Conservation (phyloP, 306 rosid species). For the Gleditsia sinensis region DNA sequence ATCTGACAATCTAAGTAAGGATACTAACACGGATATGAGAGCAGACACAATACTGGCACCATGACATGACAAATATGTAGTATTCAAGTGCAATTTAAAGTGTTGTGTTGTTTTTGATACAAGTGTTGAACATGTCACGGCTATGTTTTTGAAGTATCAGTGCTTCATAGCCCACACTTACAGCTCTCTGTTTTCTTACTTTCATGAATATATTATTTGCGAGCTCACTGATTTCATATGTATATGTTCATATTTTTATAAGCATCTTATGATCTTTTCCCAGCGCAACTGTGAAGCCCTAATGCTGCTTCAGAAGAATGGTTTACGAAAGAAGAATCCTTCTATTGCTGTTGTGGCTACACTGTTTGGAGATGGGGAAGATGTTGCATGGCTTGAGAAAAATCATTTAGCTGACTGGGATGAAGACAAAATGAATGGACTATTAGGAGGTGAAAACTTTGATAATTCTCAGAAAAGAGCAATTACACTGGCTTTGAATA, state of each 20-base stretch:
- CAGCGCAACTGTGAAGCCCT: slow-evolving; percentile 93
- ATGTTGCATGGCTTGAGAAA: slow-evolving; percentile 63
- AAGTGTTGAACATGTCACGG: too few species aligned
- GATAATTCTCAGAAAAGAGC: slow-evolving; percentile 66
- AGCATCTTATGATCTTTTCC: slow-evolving; percentile 30
- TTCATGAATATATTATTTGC: neutral
- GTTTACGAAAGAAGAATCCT: slow-evolving; percentile 74
- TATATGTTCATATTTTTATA: slow-evolving; percentile 16
- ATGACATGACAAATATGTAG: too few species aligned
- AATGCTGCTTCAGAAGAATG: slow-evolving; percentile 84
- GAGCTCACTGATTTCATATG: slow-evolving; percentile 1
- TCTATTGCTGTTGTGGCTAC: slow-evolving; percentile 70
- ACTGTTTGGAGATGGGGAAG: slow-evolving; percentile 75
- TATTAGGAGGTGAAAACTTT: slow-evolving; percentile 40
- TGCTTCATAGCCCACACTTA: slow-evolving; percentile 10
- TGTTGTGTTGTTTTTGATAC: too few species aligned
- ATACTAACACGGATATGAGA: too few species aligned
- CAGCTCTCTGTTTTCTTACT: slow-evolving; percentile 17
- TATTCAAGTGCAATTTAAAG: too few species aligned
- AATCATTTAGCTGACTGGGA: slow-evolving; percentile 59
- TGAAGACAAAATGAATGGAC: slow-evolving; percentile 44
- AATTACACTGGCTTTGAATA: slow-evolving; percentile 70
- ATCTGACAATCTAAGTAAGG: too few species aligned
- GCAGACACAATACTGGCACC: too few species aligned
- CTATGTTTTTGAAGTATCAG: too few species aligned